phyloP scores from a whole-genome alignment of 129 eudicot genomes.

The Erigeron canadensis region DNA sequence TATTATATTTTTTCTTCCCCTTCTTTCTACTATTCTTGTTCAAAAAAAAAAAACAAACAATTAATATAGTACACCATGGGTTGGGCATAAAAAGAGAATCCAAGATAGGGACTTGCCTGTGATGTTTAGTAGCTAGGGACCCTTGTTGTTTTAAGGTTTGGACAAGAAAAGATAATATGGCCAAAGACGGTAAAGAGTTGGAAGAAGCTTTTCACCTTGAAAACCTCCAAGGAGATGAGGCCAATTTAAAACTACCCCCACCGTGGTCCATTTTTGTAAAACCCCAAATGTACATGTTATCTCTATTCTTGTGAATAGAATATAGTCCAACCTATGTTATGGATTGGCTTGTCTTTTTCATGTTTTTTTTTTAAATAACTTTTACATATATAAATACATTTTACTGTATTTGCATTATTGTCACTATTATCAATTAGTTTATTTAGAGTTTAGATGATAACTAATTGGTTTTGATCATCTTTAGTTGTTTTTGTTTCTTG shows the following conservation, averaged over 20 bases:
- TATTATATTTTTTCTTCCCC: too few relatives aligned
- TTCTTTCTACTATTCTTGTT: too few relatives aligned
- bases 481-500: too few relatives aligned
- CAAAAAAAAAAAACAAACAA: too few relatives aligned
- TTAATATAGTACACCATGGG: background rate
- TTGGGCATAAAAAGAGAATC: conserved; percentile 18
- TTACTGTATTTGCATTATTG: too few relatives aligned
- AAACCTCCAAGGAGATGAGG: conserved; percentile 29
- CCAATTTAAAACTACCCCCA: conserved; percentile 22
- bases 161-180: conserved; percentile 25
- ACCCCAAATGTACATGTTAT: conserved; percentile 16
- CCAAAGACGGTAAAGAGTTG: conserved; percentile 26
- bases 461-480: too few relatives aligned
- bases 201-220: conserved; percentile 22
- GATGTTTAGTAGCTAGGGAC: conserved; percentile 2
- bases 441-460: too few relatives aligned
- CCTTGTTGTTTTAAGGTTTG: conserved; percentile 2
- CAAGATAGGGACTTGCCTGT: conserved; percentile 14
- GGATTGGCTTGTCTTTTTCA: background rate
- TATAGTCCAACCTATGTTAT: conserved; percentile 23
- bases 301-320: conserved; percentile 34
- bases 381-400: too few relatives aligned
- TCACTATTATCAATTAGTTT: too few relatives aligned
- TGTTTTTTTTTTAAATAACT: background rate
- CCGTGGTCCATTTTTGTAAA: conserved; percentile 29